phyloP scores from a whole-genome alignment of 1,284 basidiomycete genomes.

The Cutaneotrichosporon sp. region DNA sequence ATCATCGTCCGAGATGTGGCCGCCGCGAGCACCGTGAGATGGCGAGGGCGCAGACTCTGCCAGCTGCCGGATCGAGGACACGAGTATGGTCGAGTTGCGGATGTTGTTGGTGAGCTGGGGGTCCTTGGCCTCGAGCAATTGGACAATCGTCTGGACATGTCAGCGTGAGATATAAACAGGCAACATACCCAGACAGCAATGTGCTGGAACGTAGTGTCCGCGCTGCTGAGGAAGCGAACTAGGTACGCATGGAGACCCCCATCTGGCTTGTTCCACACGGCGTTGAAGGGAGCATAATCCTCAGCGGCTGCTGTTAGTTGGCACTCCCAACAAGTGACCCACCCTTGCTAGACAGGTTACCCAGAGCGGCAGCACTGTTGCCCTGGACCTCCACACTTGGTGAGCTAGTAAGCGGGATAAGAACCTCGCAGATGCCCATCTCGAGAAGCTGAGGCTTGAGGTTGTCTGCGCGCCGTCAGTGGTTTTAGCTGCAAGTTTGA shows the following conservation, averaged over 20 bases:
- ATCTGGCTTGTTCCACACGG: constrained; percentile 96
- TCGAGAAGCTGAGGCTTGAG: constrained; percentile 92
- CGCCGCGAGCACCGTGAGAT: constrained; percentile 31
- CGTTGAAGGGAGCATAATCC: constrained; percentile 96
- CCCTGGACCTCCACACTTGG: constrained; percentile 97
- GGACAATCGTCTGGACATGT: constrained; percentile 72
- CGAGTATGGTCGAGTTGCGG: constrained; percentile 72
- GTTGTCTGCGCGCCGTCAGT: constrained; percentile 63
- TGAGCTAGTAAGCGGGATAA: constrained; percentile 95
- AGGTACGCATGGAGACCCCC: constrained; percentile 96
- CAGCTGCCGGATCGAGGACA: constrained; percentile 79
- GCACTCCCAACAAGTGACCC: constrained; percentile 6
- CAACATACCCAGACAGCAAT: constrained; percentile 83
- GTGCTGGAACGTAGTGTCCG: constrained; percentile 99
- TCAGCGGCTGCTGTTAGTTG: constrained; percentile 64
- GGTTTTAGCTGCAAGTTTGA: not conserved
- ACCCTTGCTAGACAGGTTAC: constrained; percentile 96
- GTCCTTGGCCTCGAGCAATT: constrained; percentile 91
- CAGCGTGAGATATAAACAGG: not conserved
- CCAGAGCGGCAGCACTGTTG: constrained; percentile 95
- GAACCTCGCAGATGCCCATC: constrained; percentile 96
- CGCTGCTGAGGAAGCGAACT: constrained; percentile 86
- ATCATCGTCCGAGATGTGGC: constrained; percentile 56
- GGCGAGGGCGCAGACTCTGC: constrained; percentile 72
- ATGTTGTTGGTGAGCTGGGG: constrained; percentile 86